These are phyloP conservation scores for Serendipita sp. DNA, from an alignment of 768 basidiomycete species.

Conservation along the genomic window DNA sequence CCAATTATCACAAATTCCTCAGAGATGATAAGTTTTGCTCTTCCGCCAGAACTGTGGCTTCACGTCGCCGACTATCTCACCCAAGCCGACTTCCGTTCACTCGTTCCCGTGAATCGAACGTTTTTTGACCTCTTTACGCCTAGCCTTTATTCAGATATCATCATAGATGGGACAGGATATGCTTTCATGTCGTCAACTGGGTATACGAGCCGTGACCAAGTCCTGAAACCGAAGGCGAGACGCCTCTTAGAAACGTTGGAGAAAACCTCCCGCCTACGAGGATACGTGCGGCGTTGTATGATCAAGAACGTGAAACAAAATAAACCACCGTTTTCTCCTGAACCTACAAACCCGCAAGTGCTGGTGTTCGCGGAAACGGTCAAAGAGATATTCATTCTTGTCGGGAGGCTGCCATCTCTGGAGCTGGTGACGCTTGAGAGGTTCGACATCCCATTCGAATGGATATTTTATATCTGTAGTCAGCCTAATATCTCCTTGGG, in stretches of 20 bases:
- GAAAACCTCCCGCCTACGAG: neutral
- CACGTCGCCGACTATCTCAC: neutral
- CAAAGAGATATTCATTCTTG: neutral
- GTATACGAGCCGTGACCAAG: neutral
- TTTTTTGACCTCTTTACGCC: neutral
- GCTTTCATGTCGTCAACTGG: neutral
- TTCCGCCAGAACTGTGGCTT: neutral
- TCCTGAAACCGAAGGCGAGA: neutral
- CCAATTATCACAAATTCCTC: neutral
- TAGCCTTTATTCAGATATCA: neutral
- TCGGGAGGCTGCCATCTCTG: neutral
- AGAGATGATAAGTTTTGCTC: neutral
- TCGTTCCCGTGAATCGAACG: neutral
- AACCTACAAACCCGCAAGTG: neutral
- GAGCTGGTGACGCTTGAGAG: neutral
- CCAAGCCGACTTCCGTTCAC: neutral
- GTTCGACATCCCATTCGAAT: neutral
- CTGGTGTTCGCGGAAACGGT: neutral
- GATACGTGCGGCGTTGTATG: neutral
- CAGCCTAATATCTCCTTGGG: neutral
- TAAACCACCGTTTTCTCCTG: neutral
- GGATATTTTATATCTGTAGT: neutral
- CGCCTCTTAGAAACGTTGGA: neutral
- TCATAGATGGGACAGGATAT: neutral
- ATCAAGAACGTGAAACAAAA: neutral